Evolutionary conservation across 1,284 basidiomycete genomes (phyloP).

Genomic region (Clitocybe nebularis): DNA sequence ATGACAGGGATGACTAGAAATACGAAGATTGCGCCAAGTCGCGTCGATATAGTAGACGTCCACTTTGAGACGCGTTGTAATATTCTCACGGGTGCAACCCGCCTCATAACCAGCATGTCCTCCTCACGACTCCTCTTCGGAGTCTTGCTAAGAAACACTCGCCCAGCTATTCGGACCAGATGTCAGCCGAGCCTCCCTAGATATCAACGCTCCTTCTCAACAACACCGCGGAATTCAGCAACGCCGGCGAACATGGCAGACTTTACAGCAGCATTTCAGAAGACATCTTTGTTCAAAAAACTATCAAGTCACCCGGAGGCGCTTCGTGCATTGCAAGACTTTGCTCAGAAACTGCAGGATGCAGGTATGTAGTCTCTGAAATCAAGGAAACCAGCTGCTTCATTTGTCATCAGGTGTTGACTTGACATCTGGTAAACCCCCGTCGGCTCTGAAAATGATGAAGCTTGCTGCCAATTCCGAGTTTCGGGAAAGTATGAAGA

Average conservation of each 20-base stretch:
- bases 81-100: conserved; percentile 15
- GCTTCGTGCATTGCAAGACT: conserved; percentile 40
- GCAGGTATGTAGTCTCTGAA: conserved; percentile 36
- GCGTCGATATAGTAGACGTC: conserved; percentile 20
- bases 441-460: conserved; percentile 49
- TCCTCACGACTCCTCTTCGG: conserved; percentile 10
- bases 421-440: conserved; percentile 35
- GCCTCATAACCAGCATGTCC: conserved; percentile 15
- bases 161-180: conserved; percentile 10
- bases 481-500: conserved; percentile 45
- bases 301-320: conserved; percentile 47
- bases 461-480: conserved; percentile 49
- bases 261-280: conserved; percentile 37
- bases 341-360: conserved; percentile 44
- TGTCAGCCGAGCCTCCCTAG: conserved; percentile 14
- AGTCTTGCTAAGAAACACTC: conserved; percentile 12
- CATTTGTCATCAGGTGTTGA: conserved; percentile 40
- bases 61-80: conserved; percentile 3
- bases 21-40: no score
- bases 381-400: conserved; percentile 1
- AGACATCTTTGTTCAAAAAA: conserved; percentile 44
- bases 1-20: conserved; percentile 11
- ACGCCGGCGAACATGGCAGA: conserved; percentile 31
- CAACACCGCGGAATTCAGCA: conserved; percentile 29
- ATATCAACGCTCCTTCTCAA: conserved; percentile 31